Evolutionary conservation across 2,329 filamentous ascomycete genomes (phyloP), one percentile per base, ranked within the genome.

Genomic region (Pseudogymnoascus sp.): DNA sequence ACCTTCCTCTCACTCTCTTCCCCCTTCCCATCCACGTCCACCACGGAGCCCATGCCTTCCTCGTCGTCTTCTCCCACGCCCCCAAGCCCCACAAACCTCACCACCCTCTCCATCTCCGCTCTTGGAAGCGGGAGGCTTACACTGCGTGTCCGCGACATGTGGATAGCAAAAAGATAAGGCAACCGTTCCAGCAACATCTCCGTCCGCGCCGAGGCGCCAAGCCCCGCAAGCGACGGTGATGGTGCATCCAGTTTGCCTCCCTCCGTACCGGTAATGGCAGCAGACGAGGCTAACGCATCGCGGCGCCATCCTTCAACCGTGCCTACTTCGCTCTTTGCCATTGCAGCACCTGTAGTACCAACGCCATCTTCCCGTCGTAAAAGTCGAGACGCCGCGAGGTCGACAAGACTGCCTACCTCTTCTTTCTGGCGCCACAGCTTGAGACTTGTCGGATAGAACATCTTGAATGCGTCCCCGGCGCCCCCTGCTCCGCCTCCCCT

Each of bases 361-460:
- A 82, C 79, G 10, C 79, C 77, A 56, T 78, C 76, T 4, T 62
- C n/a, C 2, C 84, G 83, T 62, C 80, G 82, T 37, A 88, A 81
- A 19, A 87, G 76, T 60, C 81, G 82, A 0, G 81, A 79, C 0
- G 86, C 84, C 81, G 89, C 90, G 63, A 87, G 71, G 64, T 91
- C 88, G 0, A 96, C 77, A 1, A 91, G 74, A 0, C 84, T 86
- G 65, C 91, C 88, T 5, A 93, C 81, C 72, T 97, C 93, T 72
- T 97, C 93, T 66, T 85, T 88, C 63, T 86, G 83, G 65, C 88
- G 83, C 91, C 93, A 96, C 10, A 97, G 75, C 69, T 91, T 91
- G 44, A 96, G 78, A 63, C 89, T 91, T 0, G 86, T 86, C 0
- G 95, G 95, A 71, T 95, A 99, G 68, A 93, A 96, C 90, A 99